These are phyloP conservation scores for Fusarium sp. DNA, from an alignment of 2,329 filamentous ascomycete species.

Conservation along the genomic window DNA sequence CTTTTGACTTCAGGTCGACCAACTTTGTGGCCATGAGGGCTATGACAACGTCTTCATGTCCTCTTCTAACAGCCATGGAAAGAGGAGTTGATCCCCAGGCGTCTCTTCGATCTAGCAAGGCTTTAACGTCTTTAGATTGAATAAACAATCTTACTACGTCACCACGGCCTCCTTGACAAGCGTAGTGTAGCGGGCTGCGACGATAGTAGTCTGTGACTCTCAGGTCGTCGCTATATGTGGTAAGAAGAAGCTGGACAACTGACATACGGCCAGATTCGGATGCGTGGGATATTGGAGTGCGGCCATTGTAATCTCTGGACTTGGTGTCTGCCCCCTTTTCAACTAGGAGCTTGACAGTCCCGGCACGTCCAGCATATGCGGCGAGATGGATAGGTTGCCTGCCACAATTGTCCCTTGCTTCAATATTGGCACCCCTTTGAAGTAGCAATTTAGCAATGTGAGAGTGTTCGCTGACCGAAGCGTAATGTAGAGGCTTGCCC, in stretches of 20 bases:
- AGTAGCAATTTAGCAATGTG: too few relatives aligned
- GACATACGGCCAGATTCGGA: background rate
- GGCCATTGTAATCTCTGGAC: background rate
- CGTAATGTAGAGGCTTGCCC: too few relatives aligned
- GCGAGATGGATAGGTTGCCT: background rate
- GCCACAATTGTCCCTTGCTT: too few relatives aligned
- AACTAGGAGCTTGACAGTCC: background rate
- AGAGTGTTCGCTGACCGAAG: too few relatives aligned
- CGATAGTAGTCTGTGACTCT: background rate
- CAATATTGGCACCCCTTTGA: too few relatives aligned
- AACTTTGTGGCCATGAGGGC: background rate
- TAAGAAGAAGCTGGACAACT: background rate
- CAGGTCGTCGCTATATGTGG: accelerated
- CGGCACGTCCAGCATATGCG: background rate
- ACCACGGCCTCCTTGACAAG: accelerated
- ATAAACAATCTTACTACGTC: background rate
- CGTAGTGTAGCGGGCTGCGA: background rate
- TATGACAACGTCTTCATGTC: accelerated
- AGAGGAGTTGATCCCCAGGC: accelerated
- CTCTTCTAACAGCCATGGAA: accelerated
- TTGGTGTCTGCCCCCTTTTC: background rate
- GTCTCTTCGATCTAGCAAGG: background rate
- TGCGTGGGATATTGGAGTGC: background rate
- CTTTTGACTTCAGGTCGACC: background rate
- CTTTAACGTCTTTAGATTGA: background rate